A percentile compares a stretch with the other conserved stretches of the same genome.
Evolutionary conservation across 2,329 filamentous ascomycete genomes (phyloP).

Genomic region (Stagonosporopsis tanaceti): DNA sequence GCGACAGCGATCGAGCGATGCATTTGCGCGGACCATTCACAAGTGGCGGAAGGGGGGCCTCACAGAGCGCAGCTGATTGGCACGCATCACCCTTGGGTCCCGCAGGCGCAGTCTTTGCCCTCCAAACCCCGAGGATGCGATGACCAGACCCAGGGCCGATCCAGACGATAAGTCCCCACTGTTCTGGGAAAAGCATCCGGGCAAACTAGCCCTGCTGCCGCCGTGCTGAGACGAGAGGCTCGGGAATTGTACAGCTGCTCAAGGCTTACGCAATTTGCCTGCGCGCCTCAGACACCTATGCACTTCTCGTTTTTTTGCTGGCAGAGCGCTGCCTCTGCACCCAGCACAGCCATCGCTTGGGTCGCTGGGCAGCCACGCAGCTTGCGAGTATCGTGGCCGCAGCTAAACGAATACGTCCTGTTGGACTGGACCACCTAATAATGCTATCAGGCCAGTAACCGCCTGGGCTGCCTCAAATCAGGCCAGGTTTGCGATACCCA

Average conservation of each 20-base stretch:
- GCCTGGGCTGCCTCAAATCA: conserved; percentile 16
- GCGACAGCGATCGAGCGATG: conserved; percentile 13
- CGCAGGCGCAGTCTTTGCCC: conserved; percentile 9
- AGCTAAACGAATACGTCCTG: neutral
- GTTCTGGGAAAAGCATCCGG: neutral
- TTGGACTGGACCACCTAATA: neutral
- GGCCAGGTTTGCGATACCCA: conserved; percentile 12
- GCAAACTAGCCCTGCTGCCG: neutral
- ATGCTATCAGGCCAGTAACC: neutral
- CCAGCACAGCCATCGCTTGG: neutral
- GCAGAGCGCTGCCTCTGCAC: neutral
- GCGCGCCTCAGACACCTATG: conserved; percentile 12
- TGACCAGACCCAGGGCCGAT: conserved; percentile 6
- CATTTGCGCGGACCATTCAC: conserved; percentile 3
- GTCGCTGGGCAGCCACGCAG: conserved; percentile 14
- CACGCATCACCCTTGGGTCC: neutral
- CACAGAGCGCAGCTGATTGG: conserved; percentile 12
- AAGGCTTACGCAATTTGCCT: conserved; percentile 7
- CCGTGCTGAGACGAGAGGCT: conserved; percentile 2
- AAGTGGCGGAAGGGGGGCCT: neutral
- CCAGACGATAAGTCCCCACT: conserved; percentile 7
- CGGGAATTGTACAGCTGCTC: neutral
- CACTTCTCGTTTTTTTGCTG: neutral
- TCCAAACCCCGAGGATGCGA: conserved; percentile 7
- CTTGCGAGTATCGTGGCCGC: conserved; percentile 9